Conservation (phyloP, 2,329 filamentous ascomycete genomes). For the Microdochium paspali region DNA sequence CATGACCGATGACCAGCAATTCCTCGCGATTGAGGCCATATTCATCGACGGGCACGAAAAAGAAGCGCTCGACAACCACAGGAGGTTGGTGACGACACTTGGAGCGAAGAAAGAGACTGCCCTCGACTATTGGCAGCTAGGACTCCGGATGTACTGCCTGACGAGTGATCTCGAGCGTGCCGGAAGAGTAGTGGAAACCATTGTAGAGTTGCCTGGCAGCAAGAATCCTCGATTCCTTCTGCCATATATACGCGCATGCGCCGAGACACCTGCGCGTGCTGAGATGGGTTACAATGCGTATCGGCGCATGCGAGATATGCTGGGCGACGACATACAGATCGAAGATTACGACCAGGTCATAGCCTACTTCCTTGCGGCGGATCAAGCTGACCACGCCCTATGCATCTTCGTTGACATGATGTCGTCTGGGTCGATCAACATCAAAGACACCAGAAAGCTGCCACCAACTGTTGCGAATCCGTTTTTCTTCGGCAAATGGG, state of each 20-base stretch:
- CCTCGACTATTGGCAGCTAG: slow-evolving; percentile 52
- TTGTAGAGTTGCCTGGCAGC: slow-evolving; percentile 34
- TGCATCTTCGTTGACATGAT: slow-evolving; percentile 87
- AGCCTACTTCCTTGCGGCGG: slow-evolving; percentile 58
- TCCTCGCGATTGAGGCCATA: slow-evolving; percentile 60
- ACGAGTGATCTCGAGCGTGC: slow-evolving; percentile 50
- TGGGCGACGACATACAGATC: slow-evolving; percentile 54
- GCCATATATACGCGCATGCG: slow-evolving; percentile 61
- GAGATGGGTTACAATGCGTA: slow-evolving; percentile 16
- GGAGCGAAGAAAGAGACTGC: slow-evolving; percentile 37
- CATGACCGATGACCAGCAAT: slow-evolving; percentile 47
- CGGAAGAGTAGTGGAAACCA: slow-evolving; percentile 41
- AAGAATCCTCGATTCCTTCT: slow-evolving; percentile 49
- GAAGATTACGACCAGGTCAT: slow-evolving; percentile 70
- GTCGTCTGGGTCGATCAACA: slow-evolving; percentile 46
- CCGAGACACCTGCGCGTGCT: slow-evolving; percentile 36
- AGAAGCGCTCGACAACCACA: slow-evolving; percentile 56
- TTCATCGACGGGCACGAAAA: slow-evolving; percentile 52
- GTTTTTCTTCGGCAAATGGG: slow-evolving; percentile 82
- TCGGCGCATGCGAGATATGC: slow-evolving; percentile 51
- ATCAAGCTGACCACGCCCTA: slow-evolving; percentile 57
- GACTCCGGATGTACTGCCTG: slow-evolving; percentile 54
- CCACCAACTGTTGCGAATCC: slow-evolving; percentile 53
- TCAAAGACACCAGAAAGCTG: slow-evolving; percentile 30
- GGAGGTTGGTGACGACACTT: slow-evolving; percentile 42